phyloP scores from a whole-genome alignment of 352 stramenopile genomes.

The Pythium dissimile region DNA sequence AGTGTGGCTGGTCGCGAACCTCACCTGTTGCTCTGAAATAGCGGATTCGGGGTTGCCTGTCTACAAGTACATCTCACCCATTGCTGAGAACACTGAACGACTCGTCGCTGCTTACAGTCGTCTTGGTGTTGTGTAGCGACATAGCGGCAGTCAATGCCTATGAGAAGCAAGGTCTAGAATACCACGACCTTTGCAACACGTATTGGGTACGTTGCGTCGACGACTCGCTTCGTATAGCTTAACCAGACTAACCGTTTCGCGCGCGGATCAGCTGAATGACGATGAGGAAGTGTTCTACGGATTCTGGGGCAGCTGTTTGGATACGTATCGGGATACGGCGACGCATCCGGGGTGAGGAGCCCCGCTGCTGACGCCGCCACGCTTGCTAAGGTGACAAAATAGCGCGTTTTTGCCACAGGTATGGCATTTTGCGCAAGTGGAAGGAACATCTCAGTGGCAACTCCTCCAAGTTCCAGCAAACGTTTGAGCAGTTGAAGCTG shows the following conservation, averaged over 20 bases:
- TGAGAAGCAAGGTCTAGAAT: conserved; percentile 71
- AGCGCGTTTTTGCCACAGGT: conserved; percentile 32
- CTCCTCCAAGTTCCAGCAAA: conserved; percentile 26
- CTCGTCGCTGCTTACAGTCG: too few species aligned
- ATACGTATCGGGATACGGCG: conserved; percentile 77
- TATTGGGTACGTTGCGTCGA: conserved; percentile 40
- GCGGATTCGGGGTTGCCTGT: conserved; percentile 87
- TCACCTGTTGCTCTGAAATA: not conserved
- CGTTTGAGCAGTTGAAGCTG: conserved; percentile 36
- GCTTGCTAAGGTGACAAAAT: too few species aligned
- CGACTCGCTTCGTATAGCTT: not conserved
- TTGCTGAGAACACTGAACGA: too few species aligned
- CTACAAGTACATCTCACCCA: conserved; percentile 59
- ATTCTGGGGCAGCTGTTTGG: conserved; percentile 90
- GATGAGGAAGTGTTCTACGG: conserved; percentile 87
- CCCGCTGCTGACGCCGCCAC: too few species aligned
- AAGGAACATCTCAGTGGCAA: conserved; percentile 27
- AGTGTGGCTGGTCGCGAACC: too few species aligned
- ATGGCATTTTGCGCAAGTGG: conserved; percentile 65
- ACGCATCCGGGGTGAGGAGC: conserved; percentile 78
- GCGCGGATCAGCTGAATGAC: conserved; percentile 44
- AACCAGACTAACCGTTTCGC: too few species aligned
- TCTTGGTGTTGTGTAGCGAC: conserved; percentile 35
- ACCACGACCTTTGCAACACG: conserved; percentile 88
- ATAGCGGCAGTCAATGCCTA: conserved; percentile 86